phyloP scores from a whole-genome alignment of 1,284 basidiomycete genomes.

The Apiotrichum mycotoxinovorans region DNA sequence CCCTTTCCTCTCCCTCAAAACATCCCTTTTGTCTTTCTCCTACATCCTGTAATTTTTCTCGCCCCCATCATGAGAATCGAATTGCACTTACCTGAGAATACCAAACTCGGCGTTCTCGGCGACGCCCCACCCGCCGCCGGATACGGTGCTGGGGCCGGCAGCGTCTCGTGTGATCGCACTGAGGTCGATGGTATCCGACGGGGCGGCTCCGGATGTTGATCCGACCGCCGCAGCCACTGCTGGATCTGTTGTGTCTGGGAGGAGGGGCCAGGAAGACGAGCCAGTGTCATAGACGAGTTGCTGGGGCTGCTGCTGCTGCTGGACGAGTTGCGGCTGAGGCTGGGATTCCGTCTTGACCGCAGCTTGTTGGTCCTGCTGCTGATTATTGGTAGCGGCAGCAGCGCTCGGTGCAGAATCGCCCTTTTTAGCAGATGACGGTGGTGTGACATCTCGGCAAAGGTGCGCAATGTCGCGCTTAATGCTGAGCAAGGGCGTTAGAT shows the following conservation, averaged over 20 bases:
- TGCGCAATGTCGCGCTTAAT: conserved; percentile 89
- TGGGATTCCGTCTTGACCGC: background rate
- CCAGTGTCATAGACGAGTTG: conserved; percentile 11
- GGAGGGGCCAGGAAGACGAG: conserved; percentile 35
- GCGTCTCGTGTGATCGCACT: conserved; percentile 4
- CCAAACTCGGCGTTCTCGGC: conserved; percentile 20
- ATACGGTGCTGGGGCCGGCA: background rate
- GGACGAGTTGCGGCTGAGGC: conserved; percentile 4
- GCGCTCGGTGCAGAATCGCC: background rate
- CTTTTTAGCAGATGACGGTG: conserved; percentile 46
- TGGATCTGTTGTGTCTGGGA: conserved; percentile 26
- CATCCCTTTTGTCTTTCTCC: background rate
- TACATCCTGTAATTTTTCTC: background rate
- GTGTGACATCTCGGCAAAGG: conserved; percentile 79
- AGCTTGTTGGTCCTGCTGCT: background rate
- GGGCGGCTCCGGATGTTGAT: background rate
- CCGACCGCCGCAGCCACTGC: background rate
- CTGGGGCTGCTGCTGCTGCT: conserved; percentile 1
- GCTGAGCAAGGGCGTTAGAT: conserved; percentile 50
- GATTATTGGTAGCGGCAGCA: background rate
- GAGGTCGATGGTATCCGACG: conserved; percentile 8
- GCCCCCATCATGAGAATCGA: background rate
- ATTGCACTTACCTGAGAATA: conserved; percentile 7
- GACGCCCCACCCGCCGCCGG: conserved; percentile 12
- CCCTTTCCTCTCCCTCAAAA: background rate